A percentile compares a stretch with the other conserved stretches of the same genome.
phyloP scores from a whole-genome alignment of 805 yeast species.

The Myxozyma nipponensis region DNA sequence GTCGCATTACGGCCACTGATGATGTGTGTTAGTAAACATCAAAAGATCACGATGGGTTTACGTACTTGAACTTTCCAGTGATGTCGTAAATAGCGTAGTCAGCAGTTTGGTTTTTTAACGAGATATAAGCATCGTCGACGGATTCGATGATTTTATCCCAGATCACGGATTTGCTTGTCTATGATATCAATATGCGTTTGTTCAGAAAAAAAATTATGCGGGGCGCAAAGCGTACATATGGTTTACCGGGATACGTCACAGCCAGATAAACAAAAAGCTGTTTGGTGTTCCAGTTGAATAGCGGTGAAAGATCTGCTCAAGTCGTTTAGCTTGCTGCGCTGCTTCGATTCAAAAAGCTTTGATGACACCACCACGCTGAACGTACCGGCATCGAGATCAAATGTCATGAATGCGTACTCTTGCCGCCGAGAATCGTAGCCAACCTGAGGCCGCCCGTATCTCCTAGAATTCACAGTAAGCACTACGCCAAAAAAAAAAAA shows the following conservation, averaged over 20 bases:
- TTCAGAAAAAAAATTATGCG: not conserved
- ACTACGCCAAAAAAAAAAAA: not conserved
- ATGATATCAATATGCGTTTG: constrained; percentile 29
- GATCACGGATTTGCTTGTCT: constrained; percentile 61
- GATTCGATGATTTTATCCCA: constrained; percentile 82
- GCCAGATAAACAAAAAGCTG: constrained; percentile 90
- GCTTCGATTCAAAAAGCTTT: not conserved
- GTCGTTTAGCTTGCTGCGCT: no score
- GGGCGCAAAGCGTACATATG: constrained; percentile 33
- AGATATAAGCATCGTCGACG: constrained; percentile 56
- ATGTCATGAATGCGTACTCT: constrained; percentile 62
- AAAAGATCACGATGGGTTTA: not conserved
- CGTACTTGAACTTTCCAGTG: constrained; percentile 45
- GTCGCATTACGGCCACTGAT: constrained; percentile 61
- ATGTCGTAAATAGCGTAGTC: constrained; percentile 89
- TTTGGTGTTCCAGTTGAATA: constrained; percentile 96
- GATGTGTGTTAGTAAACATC: constrained; percentile 15
- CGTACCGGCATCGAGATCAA: constrained; percentile 56
- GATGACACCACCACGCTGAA: no score
- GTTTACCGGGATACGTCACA: constrained; percentile 66
- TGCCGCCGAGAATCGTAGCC: constrained; percentile 63
- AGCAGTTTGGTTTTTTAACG: constrained; percentile 51
- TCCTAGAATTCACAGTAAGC: constrained; percentile 6
- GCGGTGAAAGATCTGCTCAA: constrained; percentile 59
- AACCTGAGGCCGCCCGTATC: constrained; percentile 49